These are phyloP conservation scores for Endocladia muricata DNA, from an alignment of 31 red algal genomes.

Conservation along the genomic window DNA sequence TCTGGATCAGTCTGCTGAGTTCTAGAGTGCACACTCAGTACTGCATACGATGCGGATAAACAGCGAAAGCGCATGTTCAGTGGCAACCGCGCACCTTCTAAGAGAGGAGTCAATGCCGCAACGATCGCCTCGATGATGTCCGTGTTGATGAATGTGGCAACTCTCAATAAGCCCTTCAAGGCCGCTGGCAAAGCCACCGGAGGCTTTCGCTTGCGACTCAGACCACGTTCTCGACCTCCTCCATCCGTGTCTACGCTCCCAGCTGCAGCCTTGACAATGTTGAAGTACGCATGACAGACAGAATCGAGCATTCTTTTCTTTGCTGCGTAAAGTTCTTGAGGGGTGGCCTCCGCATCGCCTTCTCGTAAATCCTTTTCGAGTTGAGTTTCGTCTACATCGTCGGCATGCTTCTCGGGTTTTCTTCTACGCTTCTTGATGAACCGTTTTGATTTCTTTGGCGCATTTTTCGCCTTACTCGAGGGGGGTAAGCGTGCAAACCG, in stretches of 20 bases:
- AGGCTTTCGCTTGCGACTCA: conserved; percentile 27
- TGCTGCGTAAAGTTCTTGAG: conserved; percentile 52
- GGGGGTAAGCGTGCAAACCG: conserved; percentile 37
- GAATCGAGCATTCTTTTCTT: conserved; percentile 47
- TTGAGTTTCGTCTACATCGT: conserved; percentile 39
- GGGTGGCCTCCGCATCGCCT: conserved; percentile 47
- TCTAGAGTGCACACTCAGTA: conserved; percentile 44
- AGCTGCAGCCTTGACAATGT: conserved; percentile 58
- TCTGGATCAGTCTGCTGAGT: conserved; percentile 49
- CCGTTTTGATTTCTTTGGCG: conserved; percentile 31
- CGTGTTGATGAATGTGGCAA: conserved; percentile 38
- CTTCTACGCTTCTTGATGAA: conserved; percentile 30
- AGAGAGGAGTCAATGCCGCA: conserved; percentile 38
- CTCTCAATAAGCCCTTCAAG: conserved; percentile 42
- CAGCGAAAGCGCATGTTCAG: conserved; percentile 46
- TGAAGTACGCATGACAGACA: conserved; percentile 65
- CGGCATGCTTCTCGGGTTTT: conserved; percentile 20
- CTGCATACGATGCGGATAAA: conserved; percentile 55
- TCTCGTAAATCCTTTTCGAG: conserved; percentile 53
- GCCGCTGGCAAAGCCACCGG: conserved; percentile 38
- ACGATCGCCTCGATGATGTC: conserved; percentile 60
- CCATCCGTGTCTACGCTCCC: conserved; percentile 12
- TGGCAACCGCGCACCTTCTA: conserved; percentile 38
- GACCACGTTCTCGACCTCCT: background rate
- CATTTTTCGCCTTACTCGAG: conserved; percentile 34